Base-by-base conservation (phyloP, 768 basidiomycete genomes). In the Pulveroboletus sp. region DNA sequence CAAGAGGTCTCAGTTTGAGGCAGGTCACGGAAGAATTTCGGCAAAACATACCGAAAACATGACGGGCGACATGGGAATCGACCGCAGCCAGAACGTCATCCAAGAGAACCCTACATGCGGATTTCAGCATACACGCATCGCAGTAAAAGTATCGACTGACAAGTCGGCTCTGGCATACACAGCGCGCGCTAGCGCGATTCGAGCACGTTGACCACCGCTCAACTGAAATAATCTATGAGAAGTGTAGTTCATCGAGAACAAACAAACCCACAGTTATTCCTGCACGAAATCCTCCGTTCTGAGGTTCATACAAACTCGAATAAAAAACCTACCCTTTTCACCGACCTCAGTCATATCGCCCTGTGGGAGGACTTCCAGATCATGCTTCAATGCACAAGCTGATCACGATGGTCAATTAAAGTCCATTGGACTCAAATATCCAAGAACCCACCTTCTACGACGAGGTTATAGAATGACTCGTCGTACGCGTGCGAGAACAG, bases 121-220 rank as follows among this genome's bases (percentile, higher is more conserved):
- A 17, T 13, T 36, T 57, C 35, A 58, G 34, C 7, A 49, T 38
- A 3, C 45, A 20, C 12, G 16, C 24, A 0, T 20, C 13, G 1
- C 4, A 5, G 8, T 9, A 1, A 6, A 4, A 6, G 24, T 7
- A 12, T 23, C 14, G 6, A 67, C 82, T 60, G 58, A 92, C 80
- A 96, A 65, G 65, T 98, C 94, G 1, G 93, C 92, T 38, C 93
- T 79, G 4, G 92, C 84, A 67, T 97, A 97, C 0, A 95, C 88
- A 3, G 90, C 91, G 26, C 93, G 75, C 6, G 95, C 95, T 9
- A 96, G 73, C 13, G 86, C 80, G 7, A 94, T 76, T 24, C 91
- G 82, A 44, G 91, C 89, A 14, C 87, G 80, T 63, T 93, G 89
- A 0, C 92, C 92, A 31, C 92, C 90, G 56, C 85, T 87, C 50